These are phyloP conservation scores for Mortierella sp. DNA, from an alignment of 371 early-diverging fungal species.

Conservation along the genomic window DNA sequence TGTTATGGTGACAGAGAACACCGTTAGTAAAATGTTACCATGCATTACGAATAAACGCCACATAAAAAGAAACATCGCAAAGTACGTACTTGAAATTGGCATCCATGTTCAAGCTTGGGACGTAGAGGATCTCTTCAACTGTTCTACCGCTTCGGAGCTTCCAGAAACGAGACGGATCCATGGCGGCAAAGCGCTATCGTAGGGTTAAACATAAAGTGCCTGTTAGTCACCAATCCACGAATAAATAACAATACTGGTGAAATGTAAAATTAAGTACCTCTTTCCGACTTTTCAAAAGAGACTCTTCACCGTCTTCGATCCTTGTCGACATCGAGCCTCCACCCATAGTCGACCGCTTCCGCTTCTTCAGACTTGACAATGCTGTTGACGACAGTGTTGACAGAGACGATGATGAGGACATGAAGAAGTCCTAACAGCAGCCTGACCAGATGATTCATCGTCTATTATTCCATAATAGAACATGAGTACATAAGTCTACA, in stretches of 20 bases:
- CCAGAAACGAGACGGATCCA: slow-evolving; percentile 38
- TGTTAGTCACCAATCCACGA: slow-evolving; percentile 9
- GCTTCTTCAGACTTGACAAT: slow-evolving; percentile 23
- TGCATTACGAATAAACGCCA: slow-evolving; percentile 12
- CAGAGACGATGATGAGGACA: slow-evolving; percentile 20
- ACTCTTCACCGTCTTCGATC: slow-evolving; percentile 1
- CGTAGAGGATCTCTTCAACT: slow-evolving; percentile 30
- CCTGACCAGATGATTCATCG: slow-evolving; percentile 14
- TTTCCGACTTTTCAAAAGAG: slow-evolving; percentile 17
- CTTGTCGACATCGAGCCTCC: slow-evolving; percentile 13
- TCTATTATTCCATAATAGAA: slow-evolving; percentile 11
- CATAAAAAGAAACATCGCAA: slow-evolving; percentile 6
- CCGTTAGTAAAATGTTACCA: slow-evolving; percentile 4
- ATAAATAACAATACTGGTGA: not conserved
- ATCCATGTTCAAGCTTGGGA: slow-evolving; percentile 15
- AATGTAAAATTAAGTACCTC: slow-evolving; percentile 19
- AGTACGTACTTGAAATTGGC: slow-evolving; percentile 36
- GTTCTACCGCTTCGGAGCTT: slow-evolving; percentile 32
- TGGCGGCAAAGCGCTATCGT: slow-evolving; percentile 30
- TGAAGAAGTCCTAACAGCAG: slow-evolving; percentile 15
- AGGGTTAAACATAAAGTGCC: slow-evolving; percentile 13
- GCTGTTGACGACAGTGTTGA: slow-evolving; percentile 20
- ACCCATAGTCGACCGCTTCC: slow-evolving; percentile 18
- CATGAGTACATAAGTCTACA: slow-evolving; percentile 3
- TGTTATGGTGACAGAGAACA: not conserved